Evolutionary conservation across 257 asterid species (phyloP).

Genomic region (Craterostigma plantagineum): DNA sequence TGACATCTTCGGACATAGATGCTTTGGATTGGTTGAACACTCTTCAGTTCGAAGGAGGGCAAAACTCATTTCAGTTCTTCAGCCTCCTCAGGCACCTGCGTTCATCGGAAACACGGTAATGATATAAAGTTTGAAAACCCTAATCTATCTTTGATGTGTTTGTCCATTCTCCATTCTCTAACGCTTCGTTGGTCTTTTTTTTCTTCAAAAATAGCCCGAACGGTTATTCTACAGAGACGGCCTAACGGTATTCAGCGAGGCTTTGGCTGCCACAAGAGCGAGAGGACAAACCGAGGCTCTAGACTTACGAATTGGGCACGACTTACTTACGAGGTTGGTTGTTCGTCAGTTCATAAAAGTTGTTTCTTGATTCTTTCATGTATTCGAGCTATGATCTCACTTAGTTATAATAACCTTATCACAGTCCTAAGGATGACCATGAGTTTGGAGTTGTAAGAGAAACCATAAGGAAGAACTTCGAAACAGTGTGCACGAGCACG

Average conservation of each 20-base stretch:
- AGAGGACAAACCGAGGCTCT: slow-evolving; percentile 63
- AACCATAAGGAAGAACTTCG: slow-evolving; percentile 49
- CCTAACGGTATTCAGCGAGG: slow-evolving; percentile 64
- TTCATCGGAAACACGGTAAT: too few relatives aligned
- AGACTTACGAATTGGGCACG: slow-evolving; percentile 64
- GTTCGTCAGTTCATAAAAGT: slow-evolving; percentile 5
- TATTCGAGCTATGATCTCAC: slow-evolving; percentile 6
- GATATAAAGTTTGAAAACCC: too few relatives aligned
- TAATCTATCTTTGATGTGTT: too few relatives aligned
- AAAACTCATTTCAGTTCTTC: too few relatives aligned
- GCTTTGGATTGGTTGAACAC: too few relatives aligned
- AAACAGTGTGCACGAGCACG: slow-evolving; percentile 16
- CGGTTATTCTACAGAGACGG: slow-evolving; percentile 60
- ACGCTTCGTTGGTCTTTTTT: too few relatives aligned
- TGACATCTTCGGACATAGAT: too few relatives aligned
- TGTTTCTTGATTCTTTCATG: slow-evolving; percentile 5
- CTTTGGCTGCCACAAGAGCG: slow-evolving; percentile 89
- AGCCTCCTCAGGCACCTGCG: too few relatives aligned
- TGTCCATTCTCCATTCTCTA: too few relatives aligned
- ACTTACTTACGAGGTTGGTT: slow-evolving; percentile 70
- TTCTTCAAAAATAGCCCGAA: slow-evolving; percentile 65
- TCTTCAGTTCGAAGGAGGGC: too few relatives aligned
- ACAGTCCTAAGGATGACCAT: slow-evolving; percentile 71
- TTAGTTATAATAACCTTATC: slow-evolving; percentile 1
- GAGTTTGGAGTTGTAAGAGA: slow-evolving; percentile 85